phyloP scores from a whole-genome alignment of 2,329 filamentous ascomycete genomes.

The Ophiostoma perfectum region DNA sequence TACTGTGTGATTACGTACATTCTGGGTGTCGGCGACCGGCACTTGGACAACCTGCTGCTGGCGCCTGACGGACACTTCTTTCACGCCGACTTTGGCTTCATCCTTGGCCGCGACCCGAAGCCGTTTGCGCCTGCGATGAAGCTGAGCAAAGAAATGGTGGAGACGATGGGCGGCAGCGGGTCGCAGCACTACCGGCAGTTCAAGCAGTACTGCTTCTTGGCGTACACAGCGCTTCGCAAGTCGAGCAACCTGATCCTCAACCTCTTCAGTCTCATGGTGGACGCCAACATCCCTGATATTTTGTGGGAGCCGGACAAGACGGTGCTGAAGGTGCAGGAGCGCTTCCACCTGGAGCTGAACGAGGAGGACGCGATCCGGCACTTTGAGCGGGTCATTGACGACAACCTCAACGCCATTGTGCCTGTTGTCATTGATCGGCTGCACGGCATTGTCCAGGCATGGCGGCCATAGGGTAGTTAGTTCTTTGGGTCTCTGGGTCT shows the following conservation, averaged over 20 bases:
- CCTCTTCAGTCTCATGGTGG: constrained; percentile 92
- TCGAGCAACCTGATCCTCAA: constrained; percentile 88
- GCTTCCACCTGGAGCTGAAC: constrained; percentile 83
- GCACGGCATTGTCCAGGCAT: constrained; percentile 89
- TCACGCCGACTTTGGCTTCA: constrained; percentile 97
- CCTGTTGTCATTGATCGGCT: constrained; percentile 92
- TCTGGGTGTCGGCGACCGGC: constrained; percentile 89
- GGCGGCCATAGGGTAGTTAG: constrained; percentile 54
- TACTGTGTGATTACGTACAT: constrained; percentile 99
- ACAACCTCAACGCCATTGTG: constrained; percentile 82
- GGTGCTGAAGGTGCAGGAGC: constrained; percentile 88
- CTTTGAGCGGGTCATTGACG: constrained; percentile 84
- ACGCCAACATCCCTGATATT: constrained; percentile 95
- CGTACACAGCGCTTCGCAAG: constrained; percentile 86
- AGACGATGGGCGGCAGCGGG: constrained; percentile 86
- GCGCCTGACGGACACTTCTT: constrained; percentile 92
- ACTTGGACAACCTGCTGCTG: constrained; percentile 90
- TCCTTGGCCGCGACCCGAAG: constrained; percentile 92
- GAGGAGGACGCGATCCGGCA: constrained; percentile 89
- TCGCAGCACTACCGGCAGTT: constrained; percentile 82
- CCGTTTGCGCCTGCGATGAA: constrained; percentile 97
- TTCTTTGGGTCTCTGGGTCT: not conserved
- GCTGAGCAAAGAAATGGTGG: constrained; percentile 94
- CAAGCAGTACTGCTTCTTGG: constrained; percentile 92
- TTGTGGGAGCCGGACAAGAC: constrained; percentile 87